Conservation (phyloP, 768 basidiomycete species). For the Leccinum ochraceum region DNA sequence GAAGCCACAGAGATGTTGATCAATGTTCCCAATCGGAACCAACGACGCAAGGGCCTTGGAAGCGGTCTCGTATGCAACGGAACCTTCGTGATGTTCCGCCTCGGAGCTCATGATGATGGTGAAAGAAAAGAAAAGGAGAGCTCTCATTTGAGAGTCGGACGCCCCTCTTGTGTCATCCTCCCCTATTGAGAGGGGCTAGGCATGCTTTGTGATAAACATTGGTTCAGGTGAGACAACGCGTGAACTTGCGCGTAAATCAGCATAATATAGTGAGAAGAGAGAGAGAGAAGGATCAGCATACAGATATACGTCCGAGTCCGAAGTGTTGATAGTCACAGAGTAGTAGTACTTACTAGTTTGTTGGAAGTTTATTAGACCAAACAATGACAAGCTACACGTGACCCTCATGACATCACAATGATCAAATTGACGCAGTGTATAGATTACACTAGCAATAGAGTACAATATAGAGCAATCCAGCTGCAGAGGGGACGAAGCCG, state of each 20-base stretch:
- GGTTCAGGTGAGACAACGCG: not conserved
- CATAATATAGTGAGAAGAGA: not conserved
- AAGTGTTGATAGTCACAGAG: not conserved
- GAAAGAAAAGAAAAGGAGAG: not conserved
- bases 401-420: no score
- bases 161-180: conserved; percentile 3
- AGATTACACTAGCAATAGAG: no score
- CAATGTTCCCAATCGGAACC: conserved; percentile 38
- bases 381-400: no score
- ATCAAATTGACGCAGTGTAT: no score
- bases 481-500: no score
- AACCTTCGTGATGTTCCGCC: conserved; percentile 24
- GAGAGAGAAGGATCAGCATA: no score
- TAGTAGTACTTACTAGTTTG: no score
- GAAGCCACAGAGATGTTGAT: no score
- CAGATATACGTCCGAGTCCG: not conserved
- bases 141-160: not conserved
- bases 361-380: no score
- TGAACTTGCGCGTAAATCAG: not conserved
- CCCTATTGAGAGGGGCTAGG: conserved; percentile 12
- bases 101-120: conserved; percentile 30
- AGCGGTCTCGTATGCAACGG: conserved; percentile 28
- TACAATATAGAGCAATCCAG: no score
- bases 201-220: not conserved
- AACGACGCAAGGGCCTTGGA: conserved; percentile 33